Conservation (phyloP, 1,284 basidiomycete species). For the Cryptococcus hybrid region DNA sequence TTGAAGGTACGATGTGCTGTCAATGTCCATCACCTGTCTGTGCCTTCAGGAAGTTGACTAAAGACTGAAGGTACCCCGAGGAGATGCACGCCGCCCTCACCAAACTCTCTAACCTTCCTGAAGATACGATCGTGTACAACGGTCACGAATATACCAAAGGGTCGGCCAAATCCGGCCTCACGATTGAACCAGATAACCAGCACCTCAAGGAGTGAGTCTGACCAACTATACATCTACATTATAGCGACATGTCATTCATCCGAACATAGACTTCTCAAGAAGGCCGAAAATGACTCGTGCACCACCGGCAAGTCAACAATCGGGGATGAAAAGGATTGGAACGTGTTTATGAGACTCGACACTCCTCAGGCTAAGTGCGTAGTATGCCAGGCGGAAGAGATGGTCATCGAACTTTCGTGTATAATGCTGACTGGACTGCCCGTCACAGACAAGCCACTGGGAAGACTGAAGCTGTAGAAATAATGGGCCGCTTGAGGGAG, state of each 20-base stretch:
- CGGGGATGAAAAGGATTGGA: constrained; percentile 55
- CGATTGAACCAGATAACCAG: constrained; percentile 44
- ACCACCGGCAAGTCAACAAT: constrained; percentile 53
- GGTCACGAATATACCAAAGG: constrained; percentile 89
- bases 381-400: not conserved
- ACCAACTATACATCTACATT: not conserved
- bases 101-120: constrained; percentile 72
- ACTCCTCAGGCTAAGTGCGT: constrained; percentile 41
- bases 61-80: constrained; percentile 59
- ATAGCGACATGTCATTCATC: not conserved
- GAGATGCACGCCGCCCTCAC: constrained; percentile 83
- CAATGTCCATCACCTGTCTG: not conserved
- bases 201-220: constrained; percentile 37
- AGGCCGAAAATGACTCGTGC: constrained; percentile 37
- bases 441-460: constrained; percentile 54
- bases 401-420: not conserved
- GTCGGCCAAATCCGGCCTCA: constrained; percentile 53
- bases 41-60: not conserved
- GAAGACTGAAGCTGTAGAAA: constrained; percentile 51
- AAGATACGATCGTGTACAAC: constrained; percentile 78
- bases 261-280: constrained; percentile 30
- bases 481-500: constrained; percentile 73
- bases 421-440: not conserved
- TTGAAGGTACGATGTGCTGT: constrained; percentile 57
- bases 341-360: constrained; percentile 53